Evolutionary conservation across 1,284 basidiomycete genomes (phyloP).

Genomic region (Phlebopus sp.): DNA sequence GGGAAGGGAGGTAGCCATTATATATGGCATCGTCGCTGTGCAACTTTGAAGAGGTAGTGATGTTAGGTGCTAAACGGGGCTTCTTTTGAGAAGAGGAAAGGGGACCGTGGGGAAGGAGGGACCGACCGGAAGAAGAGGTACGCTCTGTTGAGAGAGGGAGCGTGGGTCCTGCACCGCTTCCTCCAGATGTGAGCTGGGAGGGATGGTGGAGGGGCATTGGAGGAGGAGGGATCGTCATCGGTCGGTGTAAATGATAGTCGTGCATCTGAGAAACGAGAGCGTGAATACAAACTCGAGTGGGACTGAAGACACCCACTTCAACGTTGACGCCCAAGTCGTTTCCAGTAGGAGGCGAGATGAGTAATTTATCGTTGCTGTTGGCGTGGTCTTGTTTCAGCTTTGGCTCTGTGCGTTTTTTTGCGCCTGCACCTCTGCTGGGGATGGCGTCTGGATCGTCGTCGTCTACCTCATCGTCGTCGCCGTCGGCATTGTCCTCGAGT

Average conservation of each 20-base stretch:
- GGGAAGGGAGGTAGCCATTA: conserved; percentile 30
- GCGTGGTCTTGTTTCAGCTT: conserved; percentile 31
- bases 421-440: conserved; percentile 11
- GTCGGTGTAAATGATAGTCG: conserved; percentile 28
- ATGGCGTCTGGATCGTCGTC: conserved; percentile 31
- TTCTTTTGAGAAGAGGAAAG: conserved; percentile 25
- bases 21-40: conserved; percentile 30
- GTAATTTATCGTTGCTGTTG: conserved; percentile 15
- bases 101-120: conserved; percentile 23
- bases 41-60: conserved; percentile 23
- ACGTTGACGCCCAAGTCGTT: conserved; percentile 23
- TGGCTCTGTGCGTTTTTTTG: conserved; percentile 24
- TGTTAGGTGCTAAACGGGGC: conserved; percentile 28
- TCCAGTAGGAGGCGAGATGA: conserved; percentile 13
- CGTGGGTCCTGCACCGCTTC: conserved; percentile 16
- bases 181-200: no score
- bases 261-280: conserved; percentile 19
- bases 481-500: conserved; percentile 41
- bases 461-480: conserved; percentile 40
- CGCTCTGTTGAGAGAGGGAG: conserved; percentile 33
- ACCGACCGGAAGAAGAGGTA: conserved; percentile 30
- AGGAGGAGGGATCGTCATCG: conserved; percentile 34
- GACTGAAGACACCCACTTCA: conserved; percentile 22
- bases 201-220: conserved; percentile 33
- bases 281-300: not conserved